Conservation (phyloP, 768 basidiomycete genomes). For the Pleurotus salmoneostramineus region DNA sequence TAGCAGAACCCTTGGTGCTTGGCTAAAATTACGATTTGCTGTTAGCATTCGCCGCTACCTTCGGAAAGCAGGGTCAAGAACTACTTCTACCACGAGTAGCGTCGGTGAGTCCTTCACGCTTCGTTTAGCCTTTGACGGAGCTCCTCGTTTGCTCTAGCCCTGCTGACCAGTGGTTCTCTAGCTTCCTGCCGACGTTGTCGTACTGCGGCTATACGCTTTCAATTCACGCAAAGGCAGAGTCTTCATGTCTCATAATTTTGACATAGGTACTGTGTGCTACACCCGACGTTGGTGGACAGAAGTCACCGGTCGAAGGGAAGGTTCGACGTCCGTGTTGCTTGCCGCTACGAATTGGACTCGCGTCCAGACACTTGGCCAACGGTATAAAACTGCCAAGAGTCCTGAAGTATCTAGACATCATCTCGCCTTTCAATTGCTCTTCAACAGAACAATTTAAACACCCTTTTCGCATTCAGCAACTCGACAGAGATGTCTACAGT, state of each 20-base stretch:
- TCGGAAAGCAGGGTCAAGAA: not conserved
- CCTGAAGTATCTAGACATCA: not conserved
- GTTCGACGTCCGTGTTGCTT: not conserved
- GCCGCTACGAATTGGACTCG: not conserved
- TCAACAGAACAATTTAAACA: not conserved
- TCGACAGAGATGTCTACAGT: slow-evolving; percentile 1
- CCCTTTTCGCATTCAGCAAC: not conserved
- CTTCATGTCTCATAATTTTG: not conserved
- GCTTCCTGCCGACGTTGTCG: not conserved
- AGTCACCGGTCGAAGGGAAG: not conserved
- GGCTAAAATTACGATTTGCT: not conserved
- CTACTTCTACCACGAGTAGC: not conserved
- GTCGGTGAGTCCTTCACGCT: not conserved
- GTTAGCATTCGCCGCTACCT: not conserved
- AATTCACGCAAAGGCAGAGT: not conserved
- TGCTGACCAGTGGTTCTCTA: not conserved
- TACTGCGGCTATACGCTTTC: not conserved
- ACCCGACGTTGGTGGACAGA: not conserved
- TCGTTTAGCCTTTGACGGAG: not conserved
- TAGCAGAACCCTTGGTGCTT: not conserved
- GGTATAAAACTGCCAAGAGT: not conserved
- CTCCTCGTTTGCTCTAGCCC: not conserved
- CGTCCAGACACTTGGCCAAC: not conserved
- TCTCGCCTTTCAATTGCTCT: not conserved
- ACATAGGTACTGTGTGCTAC: not conserved